Base-by-base conservation (phyloP, 768 basidiomycete genomes). In the Termitomyces sp. region DNA sequence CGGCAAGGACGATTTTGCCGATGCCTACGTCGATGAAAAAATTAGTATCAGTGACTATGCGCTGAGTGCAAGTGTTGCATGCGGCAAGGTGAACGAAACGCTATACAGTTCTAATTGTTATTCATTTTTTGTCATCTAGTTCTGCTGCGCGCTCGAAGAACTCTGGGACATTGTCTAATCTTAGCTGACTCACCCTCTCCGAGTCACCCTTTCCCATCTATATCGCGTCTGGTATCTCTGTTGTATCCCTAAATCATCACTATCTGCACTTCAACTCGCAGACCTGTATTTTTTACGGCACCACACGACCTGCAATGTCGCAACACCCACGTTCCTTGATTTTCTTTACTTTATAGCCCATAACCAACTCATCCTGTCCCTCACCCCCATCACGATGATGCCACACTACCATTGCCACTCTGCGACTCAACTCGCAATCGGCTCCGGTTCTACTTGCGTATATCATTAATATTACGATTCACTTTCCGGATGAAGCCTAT, bases 1-100 rank as follows among this genome's bases (percentile, higher is more conserved):
- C 57, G 96, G 96, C 11, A 86, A 83, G 50, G 97, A 99, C 63
- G 92, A 96, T 74, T 99, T 99, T 75, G 97, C 97, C 14, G 97
- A 99, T 72, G 89, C 83, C 23, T 77, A 90, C 63, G 90, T 98
- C 0, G 97, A 99, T 68, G 87, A 96, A 73, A 99, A 99, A 76
- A 94, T 98, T 65, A 86, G 92, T 60, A 93, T 99, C 72, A 95
- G 92, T 65, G 87, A 97, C 65, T 99, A 95, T 73, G 83, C 92
- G 2, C 74, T 97, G 47, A 95, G 92, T 66, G 95, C 95, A 25
- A 87, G 88, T 52, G 95, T 98, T 27, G 95, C 96, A 19, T 98
- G 96, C 67, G 96, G 96, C 59, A 98, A 98, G 84, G 95, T 96
- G 44, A 44, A 29, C 32, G 59, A 32, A 11, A 37, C 19, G 37